A percentile compares a stretch with the other conserved stretches of the same genome.
phyloP scores from a whole-genome alignment of 495 filamentous ascomycete species.

The Aspergillus incahuasiensis region DNA sequence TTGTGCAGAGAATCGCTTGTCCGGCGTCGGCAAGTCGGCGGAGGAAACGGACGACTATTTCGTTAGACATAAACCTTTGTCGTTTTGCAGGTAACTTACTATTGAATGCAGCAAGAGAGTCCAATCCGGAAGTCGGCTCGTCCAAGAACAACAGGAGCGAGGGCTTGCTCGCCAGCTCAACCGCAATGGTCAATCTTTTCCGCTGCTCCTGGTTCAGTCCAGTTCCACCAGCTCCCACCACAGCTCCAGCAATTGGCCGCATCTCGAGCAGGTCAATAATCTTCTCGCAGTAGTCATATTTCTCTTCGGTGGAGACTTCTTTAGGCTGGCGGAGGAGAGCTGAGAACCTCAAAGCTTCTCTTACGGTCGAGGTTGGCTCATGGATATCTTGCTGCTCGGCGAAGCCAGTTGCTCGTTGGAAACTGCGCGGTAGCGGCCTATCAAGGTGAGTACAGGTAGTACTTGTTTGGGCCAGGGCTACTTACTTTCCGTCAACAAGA shows the following conservation, averaged over 20 bases:
- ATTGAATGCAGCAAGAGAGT: constrained; percentile 60
- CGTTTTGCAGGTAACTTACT: constrained; percentile 16
- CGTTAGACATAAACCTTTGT: neutral
- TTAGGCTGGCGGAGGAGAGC: constrained; percentile 56
- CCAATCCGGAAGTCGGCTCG: constrained; percentile 74
- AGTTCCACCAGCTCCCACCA: constrained; percentile 47
- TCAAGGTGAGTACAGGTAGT: constrained; percentile 2
- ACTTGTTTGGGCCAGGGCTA: neutral
- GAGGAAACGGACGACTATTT: constrained; percentile 51
- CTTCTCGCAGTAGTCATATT: constrained; percentile 58
- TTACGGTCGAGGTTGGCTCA: constrained; percentile 56
- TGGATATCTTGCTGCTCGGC: constrained; percentile 63
- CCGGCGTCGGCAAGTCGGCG: constrained; percentile 62
- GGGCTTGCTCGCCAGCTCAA: constrained; percentile 65
- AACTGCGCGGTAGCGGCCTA: constrained; percentile 43
- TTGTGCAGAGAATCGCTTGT: constrained; percentile 71
- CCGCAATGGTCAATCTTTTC: constrained; percentile 62
- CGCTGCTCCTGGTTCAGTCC: constrained; percentile 60
- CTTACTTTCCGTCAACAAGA: constrained; percentile 50
- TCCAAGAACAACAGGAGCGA: constrained; percentile 69
- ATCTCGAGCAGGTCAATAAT: constrained; percentile 59
- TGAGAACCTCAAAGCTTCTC: constrained; percentile 57
- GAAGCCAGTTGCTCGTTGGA: constrained; percentile 53
- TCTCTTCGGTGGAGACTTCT: constrained; percentile 52
- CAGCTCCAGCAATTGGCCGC: constrained; percentile 51